These are phyloP conservation scores for Tetrapisispora taiwanensis DNA, from an alignment of 805 yeast species.

Conservation along the genomic window DNA sequence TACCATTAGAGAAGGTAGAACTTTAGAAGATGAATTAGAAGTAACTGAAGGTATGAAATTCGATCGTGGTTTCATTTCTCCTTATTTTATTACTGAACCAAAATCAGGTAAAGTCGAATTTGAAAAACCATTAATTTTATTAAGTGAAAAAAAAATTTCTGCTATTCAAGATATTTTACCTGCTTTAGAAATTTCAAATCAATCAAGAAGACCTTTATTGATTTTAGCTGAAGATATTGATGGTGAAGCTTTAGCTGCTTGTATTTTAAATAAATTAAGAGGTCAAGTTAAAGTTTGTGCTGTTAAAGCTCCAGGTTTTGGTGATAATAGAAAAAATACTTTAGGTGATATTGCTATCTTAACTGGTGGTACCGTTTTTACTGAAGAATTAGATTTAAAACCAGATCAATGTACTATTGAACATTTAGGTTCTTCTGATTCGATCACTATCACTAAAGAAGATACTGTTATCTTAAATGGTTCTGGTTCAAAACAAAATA, in stretches of 20 bases:
- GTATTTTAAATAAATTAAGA: slow-evolving; percentile 92
- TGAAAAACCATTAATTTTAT: slow-evolving; percentile 80
- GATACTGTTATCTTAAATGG: slow-evolving; percentile 93
- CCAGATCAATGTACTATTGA: slow-evolving; percentile 91
- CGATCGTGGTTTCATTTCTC: slow-evolving; percentile 94
- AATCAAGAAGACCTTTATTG: slow-evolving; percentile 83
- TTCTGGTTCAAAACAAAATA: slow-evolving; percentile 73
- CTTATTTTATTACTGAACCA: slow-evolving; percentile 91
- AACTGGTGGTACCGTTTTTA: slow-evolving; percentile 77
- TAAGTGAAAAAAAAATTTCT: slow-evolving; percentile 88
- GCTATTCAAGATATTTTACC: slow-evolving; percentile 88
- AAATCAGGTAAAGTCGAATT: slow-evolving; percentile 90
- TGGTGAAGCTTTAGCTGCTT: slow-evolving; percentile 97
- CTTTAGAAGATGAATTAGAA: slow-evolving; percentile 91
- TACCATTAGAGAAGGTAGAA: slow-evolving; percentile 95
- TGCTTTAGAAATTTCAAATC: slow-evolving; percentile 85
- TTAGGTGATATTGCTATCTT: slow-evolving; percentile 91
- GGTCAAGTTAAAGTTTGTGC: slow-evolving; percentile 97
- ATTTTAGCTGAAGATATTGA: slow-evolving; percentile 93
- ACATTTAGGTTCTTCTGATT: slow-evolving; percentile 82
- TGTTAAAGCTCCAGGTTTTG: slow-evolving; percentile 98
- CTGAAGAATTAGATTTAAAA: slow-evolving; percentile 90
- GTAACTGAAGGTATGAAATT: slow-evolving; percentile 98
- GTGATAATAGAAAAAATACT: slow-evolving; percentile 95
- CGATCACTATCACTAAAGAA: slow-evolving; percentile 87